phyloP scores from a whole-genome alignment of 2,329 filamentous ascomycete genomes.

The Diaporthe ilicicola region DNA sequence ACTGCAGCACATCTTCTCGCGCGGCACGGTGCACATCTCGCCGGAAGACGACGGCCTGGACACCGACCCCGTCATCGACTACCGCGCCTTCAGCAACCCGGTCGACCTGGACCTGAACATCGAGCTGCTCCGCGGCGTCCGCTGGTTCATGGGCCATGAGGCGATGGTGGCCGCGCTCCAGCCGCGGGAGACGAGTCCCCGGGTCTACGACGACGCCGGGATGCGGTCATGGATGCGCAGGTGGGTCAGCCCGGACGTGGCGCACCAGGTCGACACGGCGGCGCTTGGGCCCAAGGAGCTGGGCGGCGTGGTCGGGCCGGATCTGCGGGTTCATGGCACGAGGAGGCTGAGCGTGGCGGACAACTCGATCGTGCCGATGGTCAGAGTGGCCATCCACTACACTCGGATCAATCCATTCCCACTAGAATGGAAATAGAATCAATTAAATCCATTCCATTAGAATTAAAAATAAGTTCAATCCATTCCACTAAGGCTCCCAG shows the following conservation, averaged over 20 bases:
- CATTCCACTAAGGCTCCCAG: no score
- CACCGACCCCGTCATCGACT: conserved; percentile 48
- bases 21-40: conserved; percentile 32
- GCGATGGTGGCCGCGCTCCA: conserved; percentile 9
- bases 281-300: conserved; percentile 20
- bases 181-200: conserved; percentile 9
- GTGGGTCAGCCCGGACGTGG: not conserved
- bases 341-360: conserved; percentile 22
- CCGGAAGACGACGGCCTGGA: conserved; percentile 46
- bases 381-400: no score
- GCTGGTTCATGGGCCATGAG: conserved; percentile 38
- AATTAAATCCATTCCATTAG: no score
- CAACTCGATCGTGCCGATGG: conserved; percentile 26
- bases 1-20: conserved; percentile 20
- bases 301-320: conserved; percentile 25
- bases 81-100: conserved; percentile 49
- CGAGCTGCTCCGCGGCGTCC: conserved; percentile 48
- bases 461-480: no score
- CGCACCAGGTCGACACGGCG: conserved; percentile 20
- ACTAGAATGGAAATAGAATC: no score
- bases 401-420: no score
- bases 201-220: conserved; percentile 9
- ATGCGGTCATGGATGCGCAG: conserved; percentile 6
- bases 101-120: conserved; percentile 48
- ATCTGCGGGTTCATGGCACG: conserved; percentile 24